A percentile compares a stretch with the other conserved stretches of the same genome.
Evolutionary conservation across 2,329 filamentous ascomycete species (phyloP).

Genomic region (Alternaria solani): DNA sequence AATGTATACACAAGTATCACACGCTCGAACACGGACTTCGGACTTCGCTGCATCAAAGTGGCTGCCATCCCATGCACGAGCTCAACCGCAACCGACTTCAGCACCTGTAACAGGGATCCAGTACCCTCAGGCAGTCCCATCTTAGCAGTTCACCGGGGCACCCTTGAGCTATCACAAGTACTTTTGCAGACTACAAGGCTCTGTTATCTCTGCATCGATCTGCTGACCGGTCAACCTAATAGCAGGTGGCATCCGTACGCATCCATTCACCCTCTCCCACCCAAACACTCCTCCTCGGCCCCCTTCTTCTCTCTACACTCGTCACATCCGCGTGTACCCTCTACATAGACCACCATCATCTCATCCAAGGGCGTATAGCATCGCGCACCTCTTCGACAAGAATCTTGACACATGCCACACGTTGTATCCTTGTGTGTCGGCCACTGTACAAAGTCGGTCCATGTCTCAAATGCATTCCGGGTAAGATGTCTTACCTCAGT

Average conservation of each 20-base stretch:
- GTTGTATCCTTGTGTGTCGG: conserved; percentile 14
- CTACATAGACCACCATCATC: not conserved
- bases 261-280: not conserved
- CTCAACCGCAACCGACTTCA: not conserved
- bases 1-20: not conserved
- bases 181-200: not conserved
- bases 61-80: not conserved
- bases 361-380: conserved; percentile 11
- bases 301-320: conserved; percentile 7
- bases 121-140: not conserved
- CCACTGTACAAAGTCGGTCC: not conserved
- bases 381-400: conserved; percentile 5
- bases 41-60: too few relatives aligned
- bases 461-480: not conserved
- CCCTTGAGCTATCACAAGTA: not conserved
- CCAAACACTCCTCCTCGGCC: not conserved
- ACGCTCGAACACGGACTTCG: not conserved
- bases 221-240: not conserved
- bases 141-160: too few relatives aligned
- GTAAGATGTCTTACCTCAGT: not conserved
- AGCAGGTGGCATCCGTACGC: not conserved
- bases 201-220: too few relatives aligned
- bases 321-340: not conserved
- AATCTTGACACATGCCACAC: conserved; percentile 12
- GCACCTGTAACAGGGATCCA: not conserved